Percentiles rank a stretch among this genome's conserved stretches.
Conservation (phyloP, 1,284 basidiomycete genomes). For the Cystobasidiaceae sp. region DNA sequence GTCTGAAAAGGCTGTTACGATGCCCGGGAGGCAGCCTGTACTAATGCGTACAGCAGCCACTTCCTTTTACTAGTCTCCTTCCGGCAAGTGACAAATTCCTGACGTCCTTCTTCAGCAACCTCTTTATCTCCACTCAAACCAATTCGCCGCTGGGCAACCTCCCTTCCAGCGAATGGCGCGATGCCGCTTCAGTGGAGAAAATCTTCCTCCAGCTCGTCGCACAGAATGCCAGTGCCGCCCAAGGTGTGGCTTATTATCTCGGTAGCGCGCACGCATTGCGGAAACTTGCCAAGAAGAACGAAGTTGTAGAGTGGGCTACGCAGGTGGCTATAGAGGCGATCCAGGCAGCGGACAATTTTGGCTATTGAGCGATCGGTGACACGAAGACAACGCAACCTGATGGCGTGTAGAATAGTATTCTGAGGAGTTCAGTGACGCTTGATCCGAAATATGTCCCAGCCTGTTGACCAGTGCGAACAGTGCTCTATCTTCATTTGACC, state of each 20-base stretch:
- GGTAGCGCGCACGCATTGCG: slow-evolving; percentile 28
- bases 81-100: slow-evolving; percentile 62
- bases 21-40: no score
- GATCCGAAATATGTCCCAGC: no score
- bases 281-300: slow-evolving; percentile 13
- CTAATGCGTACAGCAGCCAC: slow-evolving; percentile 56
- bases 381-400: no score
- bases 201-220: slow-evolving; percentile 44
- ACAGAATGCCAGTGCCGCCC: slow-evolving; percentile 42
- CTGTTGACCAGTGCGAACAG: no score
- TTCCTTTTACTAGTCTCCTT: slow-evolving; percentile 73
- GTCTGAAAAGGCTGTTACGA: no score
- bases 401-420: no score
- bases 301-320: slow-evolving; percentile 8
- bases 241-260: slow-evolving; percentile 45
- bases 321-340: slow-evolving; percentile 2
- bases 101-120: slow-evolving; percentile 59
- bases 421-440: no score
- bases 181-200: slow-evolving; percentile 48
- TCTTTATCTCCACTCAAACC: slow-evolving; percentile 68
- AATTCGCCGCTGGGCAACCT: slow-evolving; percentile 55
- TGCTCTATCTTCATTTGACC: no score
- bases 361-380: background rate
- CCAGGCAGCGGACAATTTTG: slow-evolving; percentile 1
- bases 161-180: slow-evolving; percentile 46